These are phyloP conservation scores for Fusarium sp. DNA, from an alignment of 2,329 filamentous ascomycete species.

Conservation along the genomic window DNA sequence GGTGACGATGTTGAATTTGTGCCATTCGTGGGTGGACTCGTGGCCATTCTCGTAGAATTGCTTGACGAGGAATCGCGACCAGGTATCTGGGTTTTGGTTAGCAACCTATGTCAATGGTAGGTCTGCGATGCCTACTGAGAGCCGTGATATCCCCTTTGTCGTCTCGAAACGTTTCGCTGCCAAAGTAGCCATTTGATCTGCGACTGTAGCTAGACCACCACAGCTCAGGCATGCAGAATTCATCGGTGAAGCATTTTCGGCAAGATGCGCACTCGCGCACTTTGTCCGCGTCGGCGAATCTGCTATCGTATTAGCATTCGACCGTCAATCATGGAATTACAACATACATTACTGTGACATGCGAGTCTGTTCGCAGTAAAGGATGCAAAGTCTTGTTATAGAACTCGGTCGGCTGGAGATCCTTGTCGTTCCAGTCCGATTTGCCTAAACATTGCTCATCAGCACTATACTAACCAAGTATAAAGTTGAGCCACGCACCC, in stretches of 20 bases:
- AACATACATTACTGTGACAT: conserved; percentile 28
- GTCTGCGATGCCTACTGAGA: not conserved
- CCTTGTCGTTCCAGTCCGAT: not conserved
- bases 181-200: conserved; percentile 59
- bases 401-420: conserved; percentile 4
- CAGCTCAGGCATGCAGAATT: conserved; percentile 35
- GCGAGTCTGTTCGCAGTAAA: conserved; percentile 12
- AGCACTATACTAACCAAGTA: not conserved
- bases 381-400: not conserved
- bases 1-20: conserved; percentile 38
- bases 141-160: not conserved
- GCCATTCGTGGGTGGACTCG: conserved; percentile 5
- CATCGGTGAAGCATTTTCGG: conserved; percentile 39
- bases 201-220: conserved; percentile 56
- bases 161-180: conserved; percentile 52
- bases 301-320: not conserved
- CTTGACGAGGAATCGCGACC: conserved; percentile 37
- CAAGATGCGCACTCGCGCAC: conserved; percentile 52
- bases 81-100: conserved; percentile 15
- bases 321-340: rapidly evolving
- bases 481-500: not conserved
- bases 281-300: conserved; percentile 51
- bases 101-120: not conserved
- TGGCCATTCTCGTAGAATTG: not conserved
- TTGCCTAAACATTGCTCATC: conserved; percentile 1